A percentile compares a stretch with the other conserved stretches of the same genome.
Conservation (phyloP, 2,329 filamentous ascomycete genomes). For the Seiridium unicorne region DNA sequence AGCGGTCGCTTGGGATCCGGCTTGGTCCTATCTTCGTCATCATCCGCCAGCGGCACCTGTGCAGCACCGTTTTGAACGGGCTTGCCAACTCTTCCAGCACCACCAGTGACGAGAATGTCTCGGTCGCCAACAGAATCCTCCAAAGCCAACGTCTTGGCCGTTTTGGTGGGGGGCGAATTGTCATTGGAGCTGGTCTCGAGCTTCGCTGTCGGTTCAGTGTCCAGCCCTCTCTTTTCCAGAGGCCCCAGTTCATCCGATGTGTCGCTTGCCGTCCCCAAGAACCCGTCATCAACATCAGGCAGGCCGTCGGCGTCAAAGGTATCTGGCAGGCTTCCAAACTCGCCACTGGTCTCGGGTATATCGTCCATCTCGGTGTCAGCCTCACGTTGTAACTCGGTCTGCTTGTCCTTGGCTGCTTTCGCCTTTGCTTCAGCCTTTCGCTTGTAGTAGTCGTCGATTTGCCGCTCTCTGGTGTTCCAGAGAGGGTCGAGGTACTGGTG, state of each 20-base stretch:
- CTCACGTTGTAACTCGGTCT: constrained; percentile 10
- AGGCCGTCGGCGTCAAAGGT: background rate
- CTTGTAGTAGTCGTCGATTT: constrained; percentile 40
- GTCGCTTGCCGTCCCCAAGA: background rate
- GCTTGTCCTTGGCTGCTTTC: constrained; percentile 16
- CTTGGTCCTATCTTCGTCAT: constrained; percentile 18
- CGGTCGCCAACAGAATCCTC: constrained; percentile 10
- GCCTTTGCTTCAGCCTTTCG: constrained; percentile 34
- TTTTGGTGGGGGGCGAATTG: constrained; percentile 11
- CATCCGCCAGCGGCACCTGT: constrained; percentile 25
- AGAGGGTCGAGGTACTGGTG: constrained; percentile 46
- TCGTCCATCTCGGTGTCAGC: constrained; percentile 5
- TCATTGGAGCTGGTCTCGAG: constrained; percentile 13
- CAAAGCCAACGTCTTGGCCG: constrained; percentile 10
- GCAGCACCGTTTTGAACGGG: constrained; percentile 14
- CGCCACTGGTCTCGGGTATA: background rate
- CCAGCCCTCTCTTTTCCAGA: constrained; percentile 5
- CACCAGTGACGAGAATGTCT: constrained; percentile 11
- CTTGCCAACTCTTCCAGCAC: constrained; percentile 2
- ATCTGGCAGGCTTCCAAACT: background rate
- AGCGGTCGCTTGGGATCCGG: constrained; percentile 38
- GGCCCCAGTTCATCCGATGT: background rate
- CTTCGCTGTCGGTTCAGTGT: background rate
- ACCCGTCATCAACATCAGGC: background rate
- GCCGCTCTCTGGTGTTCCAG: constrained; percentile 37